Percentiles rank a stretch among this genome's conserved stretches.
Evolutionary conservation across 495 filamentous ascomycete species (phyloP).

Genomic region (Penicillium desertorum): DNA sequence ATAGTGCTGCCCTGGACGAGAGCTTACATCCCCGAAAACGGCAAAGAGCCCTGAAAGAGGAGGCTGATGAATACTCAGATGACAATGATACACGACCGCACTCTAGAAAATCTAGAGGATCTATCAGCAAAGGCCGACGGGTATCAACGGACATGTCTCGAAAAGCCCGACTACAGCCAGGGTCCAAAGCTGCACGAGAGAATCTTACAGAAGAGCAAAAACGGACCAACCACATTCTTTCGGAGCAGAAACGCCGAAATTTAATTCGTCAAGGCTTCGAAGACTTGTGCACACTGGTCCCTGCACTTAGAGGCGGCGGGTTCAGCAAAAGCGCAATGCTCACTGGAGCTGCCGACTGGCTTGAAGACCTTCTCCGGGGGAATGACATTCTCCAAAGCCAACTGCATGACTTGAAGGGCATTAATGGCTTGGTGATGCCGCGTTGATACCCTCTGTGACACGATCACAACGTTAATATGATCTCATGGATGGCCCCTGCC

Average conservation of each 20-base stretch:
- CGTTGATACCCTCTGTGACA: constrained; percentile 31
- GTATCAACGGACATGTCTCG: constrained; percentile 34
- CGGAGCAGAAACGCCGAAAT: constrained; percentile 81
- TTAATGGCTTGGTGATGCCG: constrained; percentile 47
- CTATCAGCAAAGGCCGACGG: constrained; percentile 33
- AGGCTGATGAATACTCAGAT: constrained; percentile 42
- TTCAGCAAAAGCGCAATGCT: constrained; percentile 81
- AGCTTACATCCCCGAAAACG: constrained; percentile 36
- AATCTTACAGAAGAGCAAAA: constrained; percentile 85
- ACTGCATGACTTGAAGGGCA: constrained; percentile 45
- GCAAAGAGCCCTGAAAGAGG: constrained; percentile 38
- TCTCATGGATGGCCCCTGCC: constrained; percentile 12
- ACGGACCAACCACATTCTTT: constrained; percentile 81
- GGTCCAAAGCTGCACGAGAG: constrained; percentile 58
- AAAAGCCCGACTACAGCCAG: constrained; percentile 33
- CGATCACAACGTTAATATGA: constrained; percentile 25
- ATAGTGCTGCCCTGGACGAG: constrained; percentile 25
- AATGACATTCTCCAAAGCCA: constrained; percentile 56
- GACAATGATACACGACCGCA: constrained; percentile 41
- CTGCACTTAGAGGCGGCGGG: constrained; percentile 63
- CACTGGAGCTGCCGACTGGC: constrained; percentile 66
- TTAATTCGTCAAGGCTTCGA: constrained; percentile 77
- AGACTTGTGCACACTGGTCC: constrained; percentile 68
- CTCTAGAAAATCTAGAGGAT: constrained; percentile 51
- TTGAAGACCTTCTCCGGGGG: constrained; percentile 67